These are phyloP conservation scores for Kandelia obovata DNA, from an alignment of 345 rosid genomes.

Conservation along the genomic window DNA sequence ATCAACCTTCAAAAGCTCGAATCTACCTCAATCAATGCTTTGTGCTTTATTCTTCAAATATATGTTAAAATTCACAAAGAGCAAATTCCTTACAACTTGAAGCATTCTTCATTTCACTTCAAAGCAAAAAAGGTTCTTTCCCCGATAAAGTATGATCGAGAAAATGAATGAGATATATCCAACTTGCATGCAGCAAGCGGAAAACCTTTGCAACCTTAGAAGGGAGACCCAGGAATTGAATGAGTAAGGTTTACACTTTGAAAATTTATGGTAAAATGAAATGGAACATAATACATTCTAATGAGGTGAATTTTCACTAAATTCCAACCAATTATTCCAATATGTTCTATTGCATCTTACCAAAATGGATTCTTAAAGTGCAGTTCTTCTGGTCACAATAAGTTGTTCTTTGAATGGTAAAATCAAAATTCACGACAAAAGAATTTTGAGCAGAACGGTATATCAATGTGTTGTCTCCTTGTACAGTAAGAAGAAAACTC, in stretches of 20 bases:
- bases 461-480: too few relatives aligned
- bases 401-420: too few relatives aligned
- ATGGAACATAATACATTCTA: too few relatives aligned
- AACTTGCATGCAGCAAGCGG: background rate
- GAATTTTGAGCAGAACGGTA: background rate
- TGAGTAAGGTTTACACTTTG: too few relatives aligned
- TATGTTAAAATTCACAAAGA: background rate
- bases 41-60: conserved; percentile 2
- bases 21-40: conserved; percentile 7
- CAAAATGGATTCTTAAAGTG: too few relatives aligned
- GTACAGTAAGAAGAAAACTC: too few relatives aligned
- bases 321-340: too few relatives aligned
- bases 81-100: background rate
- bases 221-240: background rate
- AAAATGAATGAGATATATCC: background rate
- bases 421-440: background rate
- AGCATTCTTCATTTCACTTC: background rate
- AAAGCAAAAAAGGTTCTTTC: background rate
- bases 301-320: too few relatives aligned
- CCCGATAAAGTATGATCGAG: background rate
- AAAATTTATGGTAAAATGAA: too few relatives aligned
- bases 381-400: too few relatives aligned
- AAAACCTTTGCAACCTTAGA: background rate
- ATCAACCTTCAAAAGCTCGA: conserved; percentile 33
- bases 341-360: too few relatives aligned